These are phyloP conservation scores for Typha latifolia DNA, from an alignment of 176 grass and related monocot genomes.

Conservation along the genomic window DNA sequence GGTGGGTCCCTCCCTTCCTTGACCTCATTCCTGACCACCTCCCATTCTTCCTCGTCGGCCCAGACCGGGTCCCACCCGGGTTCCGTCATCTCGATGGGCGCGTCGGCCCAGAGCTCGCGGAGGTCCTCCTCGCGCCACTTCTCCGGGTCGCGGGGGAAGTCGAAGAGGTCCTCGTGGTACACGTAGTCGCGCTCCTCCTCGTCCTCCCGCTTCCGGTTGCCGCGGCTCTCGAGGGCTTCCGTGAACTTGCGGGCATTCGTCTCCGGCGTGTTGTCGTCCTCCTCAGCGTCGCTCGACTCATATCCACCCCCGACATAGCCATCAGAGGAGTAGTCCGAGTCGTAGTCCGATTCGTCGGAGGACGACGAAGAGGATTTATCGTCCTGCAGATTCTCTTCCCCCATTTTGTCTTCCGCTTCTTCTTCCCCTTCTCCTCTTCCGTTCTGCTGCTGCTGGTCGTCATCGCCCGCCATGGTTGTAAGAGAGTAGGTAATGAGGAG, in stretches of 20 bases:
- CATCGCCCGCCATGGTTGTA: neutral
- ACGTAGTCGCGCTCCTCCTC: neutral
- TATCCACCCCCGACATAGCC: neutral
- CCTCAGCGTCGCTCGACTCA: neutral
- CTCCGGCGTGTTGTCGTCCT: constrained; percentile 2
- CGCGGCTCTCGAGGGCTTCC: constrained; percentile 10
- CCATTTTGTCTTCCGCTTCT: neutral
- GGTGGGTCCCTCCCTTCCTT: neutral
- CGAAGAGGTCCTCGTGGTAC: constrained; percentile 22
- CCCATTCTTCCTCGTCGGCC: constrained; percentile 18
- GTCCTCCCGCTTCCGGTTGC: constrained; percentile 6
- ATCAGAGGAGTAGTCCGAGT: constrained; percentile 9
- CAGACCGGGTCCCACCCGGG: constrained; percentile 24
- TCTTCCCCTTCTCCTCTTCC: neutral
- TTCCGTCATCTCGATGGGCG: constrained; percentile 12
- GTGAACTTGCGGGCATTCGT: constrained; percentile 5
- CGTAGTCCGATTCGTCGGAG: constrained; percentile 2
- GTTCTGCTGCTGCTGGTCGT: neutral
- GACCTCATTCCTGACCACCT: constrained; percentile 3
- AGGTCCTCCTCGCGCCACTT: constrained; percentile 41
- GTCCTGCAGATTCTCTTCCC: neutral
- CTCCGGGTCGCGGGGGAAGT: constrained; percentile 25
- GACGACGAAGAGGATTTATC: neutral
- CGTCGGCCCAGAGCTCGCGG: constrained; percentile 25
- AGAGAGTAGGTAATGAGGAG: neutral